Base-by-base conservation (phyloP, 139 green algal genomes). In the Asterochloris sp. region DNA sequence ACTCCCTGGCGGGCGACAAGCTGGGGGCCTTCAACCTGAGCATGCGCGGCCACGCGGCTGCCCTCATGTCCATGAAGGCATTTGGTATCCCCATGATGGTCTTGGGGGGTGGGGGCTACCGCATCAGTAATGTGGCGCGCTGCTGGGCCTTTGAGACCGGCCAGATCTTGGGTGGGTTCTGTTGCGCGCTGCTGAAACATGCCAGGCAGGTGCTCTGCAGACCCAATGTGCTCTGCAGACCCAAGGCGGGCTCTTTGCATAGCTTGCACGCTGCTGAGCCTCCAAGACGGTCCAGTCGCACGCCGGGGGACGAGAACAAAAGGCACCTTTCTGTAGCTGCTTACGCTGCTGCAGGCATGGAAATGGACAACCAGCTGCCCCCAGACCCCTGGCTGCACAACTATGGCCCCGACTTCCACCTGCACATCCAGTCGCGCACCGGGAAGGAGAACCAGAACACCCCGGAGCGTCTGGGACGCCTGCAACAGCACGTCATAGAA, bases 131-230 rank as follows among this genome's bases (percentile, higher is more conserved):
- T 69, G 96, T 99, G 26, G 95, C 96, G 0, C 89, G 96, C 14
- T 98, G 96, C 88, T 99, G 97, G 97, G 91, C 95, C 12, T 97
- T 95, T 64, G 97, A 99, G 90, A 99, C 97, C 13, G 94, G 91
- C 19, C 84, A 89, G 73, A 83, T 97, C 71, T 82, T 94, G 13
- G 91, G 91, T 87, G 85, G 83, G 63, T 68, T 79, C 4, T 54
- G 38, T 67, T 29, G 71, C 12, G 71, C 71, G 12, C 26, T 76
- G 23, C 71, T 38, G 23, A 71, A 1, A 71, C 4, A 26, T 6
- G 66, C 66, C 29, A 68, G 68, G 61, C 28, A 61, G 6, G 19
- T 71, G 66, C 19, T 71, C 17, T 71, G 66, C 66, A 21, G 21
- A 71, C 17, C 21, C 66, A 21, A 2, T 71, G 19, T 71, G 66